phyloP scores from a whole-genome alignment of 352 stramenopile species.

The Globisporangium iwayamae region DNA sequence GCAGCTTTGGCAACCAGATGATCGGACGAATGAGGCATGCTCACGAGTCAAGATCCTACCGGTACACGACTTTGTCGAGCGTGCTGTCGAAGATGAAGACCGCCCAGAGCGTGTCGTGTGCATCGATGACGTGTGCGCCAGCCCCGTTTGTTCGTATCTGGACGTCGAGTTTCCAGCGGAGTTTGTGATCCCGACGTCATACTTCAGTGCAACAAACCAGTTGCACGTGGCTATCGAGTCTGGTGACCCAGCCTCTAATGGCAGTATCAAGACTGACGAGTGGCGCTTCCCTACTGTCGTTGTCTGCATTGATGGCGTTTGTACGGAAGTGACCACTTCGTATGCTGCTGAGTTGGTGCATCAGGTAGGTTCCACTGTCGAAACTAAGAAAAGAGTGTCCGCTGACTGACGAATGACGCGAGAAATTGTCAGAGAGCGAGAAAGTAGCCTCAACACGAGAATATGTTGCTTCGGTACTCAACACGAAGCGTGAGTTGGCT shows the following conservation, averaged over 20 bases:
- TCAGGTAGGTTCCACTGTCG: too few species aligned
- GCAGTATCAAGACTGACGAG: neutral
- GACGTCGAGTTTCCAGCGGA: neutral
- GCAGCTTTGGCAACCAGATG: neutral
- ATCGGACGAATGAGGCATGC: neutral
- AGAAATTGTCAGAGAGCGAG: too few species aligned
- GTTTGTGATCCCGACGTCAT: neutral
- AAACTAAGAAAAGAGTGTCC: too few species aligned
- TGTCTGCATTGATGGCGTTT: slow-evolving; percentile 1
- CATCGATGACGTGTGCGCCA: neutral
- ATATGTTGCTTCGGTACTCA: too few species aligned
- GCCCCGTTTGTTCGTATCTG: neutral
- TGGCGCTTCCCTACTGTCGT: neutral
- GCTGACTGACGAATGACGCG: too few species aligned
- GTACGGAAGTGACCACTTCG: neutral
- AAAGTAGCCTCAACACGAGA: too few species aligned
- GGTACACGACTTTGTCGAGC: neutral
- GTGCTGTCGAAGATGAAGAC: too few species aligned
- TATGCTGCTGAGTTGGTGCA: neutral
- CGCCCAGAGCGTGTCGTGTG: neutral
- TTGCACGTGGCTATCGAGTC: neutral
- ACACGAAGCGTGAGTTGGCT: too few species aligned
- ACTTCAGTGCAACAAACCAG: too few species aligned
- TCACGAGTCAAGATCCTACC: neutral
- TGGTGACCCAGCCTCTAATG: neutral